Evolutionary conservation across 2,329 filamentous ascomycete genomes (phyloP).

Genomic region (Chrysoporthe austroafricana): DNA sequence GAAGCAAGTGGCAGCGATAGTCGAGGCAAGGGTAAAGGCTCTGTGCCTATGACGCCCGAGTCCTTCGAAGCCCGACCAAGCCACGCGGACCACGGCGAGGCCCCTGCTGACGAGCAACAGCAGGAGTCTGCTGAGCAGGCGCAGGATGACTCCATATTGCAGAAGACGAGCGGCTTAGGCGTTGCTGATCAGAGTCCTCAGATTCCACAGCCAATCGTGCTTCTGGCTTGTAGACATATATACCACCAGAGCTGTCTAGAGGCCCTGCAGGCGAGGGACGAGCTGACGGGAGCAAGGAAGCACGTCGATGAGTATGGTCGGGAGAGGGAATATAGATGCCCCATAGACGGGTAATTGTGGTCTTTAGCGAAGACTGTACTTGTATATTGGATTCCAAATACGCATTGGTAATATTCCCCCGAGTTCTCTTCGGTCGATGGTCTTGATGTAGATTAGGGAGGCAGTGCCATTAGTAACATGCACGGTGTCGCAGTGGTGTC

Average conservation of each 20-base stretch:
- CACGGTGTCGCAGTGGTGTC: neutral
- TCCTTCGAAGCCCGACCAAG: constrained; percentile 25
- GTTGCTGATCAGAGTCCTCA: constrained; percentile 47
- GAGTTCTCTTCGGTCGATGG: neutral
- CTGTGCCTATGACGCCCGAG: constrained; percentile 28
- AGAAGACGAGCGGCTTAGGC: constrained; percentile 44
- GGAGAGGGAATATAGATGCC: constrained; percentile 58
- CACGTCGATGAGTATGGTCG: constrained; percentile 48
- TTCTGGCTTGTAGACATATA: constrained; percentile 72
- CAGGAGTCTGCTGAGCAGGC: constrained; percentile 43
- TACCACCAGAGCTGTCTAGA: constrained; percentile 74
- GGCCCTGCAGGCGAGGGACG: constrained; percentile 58
- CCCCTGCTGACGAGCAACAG: constrained; percentile 46
- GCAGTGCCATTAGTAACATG: neutral
- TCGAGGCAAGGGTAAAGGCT: constrained; percentile 41
- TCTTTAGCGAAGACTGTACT: neutral
- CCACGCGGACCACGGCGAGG: constrained; percentile 23
- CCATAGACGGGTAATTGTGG: constrained; percentile 54
- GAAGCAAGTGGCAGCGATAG: constrained; percentile 32
- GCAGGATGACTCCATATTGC: constrained; percentile 34
- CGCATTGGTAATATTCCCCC: neutral
- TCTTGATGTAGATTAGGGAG: neutral
- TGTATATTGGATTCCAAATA: neutral
- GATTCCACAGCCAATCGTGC: constrained; percentile 66
- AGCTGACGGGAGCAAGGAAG: constrained; percentile 44